These are phyloP conservation scores for Penicillium oxalicum DNA, from an alignment of 2,329 filamentous ascomycete genomes.

Conservation along the genomic window DNA sequence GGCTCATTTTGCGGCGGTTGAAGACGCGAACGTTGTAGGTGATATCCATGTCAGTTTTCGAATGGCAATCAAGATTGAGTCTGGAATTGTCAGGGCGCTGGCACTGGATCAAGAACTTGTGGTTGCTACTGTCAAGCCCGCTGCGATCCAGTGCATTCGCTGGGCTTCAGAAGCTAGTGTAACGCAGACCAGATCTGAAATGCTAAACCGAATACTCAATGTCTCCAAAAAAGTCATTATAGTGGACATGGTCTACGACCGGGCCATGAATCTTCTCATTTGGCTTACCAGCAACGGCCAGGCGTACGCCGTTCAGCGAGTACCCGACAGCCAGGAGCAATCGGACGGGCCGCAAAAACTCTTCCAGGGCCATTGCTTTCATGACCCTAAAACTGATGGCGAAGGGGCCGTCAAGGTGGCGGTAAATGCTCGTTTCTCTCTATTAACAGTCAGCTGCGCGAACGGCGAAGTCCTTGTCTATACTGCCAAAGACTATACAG, in stretches of 20 bases:
- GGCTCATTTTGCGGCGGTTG: constrained; percentile 57
- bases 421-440: constrained; percentile 90
- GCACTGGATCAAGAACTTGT: constrained; percentile 89
- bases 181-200: constrained; percentile 82
- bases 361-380: constrained; percentile 89
- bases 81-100: constrained; percentile 79
- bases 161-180: constrained; percentile 82
- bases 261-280: constrained; percentile 90
- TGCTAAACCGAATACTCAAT: constrained; percentile 82
- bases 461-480: constrained; percentile 84
- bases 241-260: constrained; percentile 82
- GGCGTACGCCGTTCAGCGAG: constrained; percentile 82
- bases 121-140: constrained; percentile 83
- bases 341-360: constrained; percentile 55
- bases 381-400: constrained; percentile 57
- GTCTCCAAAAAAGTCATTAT: constrained; percentile 71
- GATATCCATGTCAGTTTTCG: constrained; percentile 89
- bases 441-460: constrained; percentile 78
- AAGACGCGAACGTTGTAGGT: constrained; percentile 73
- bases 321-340: constrained; percentile 38
- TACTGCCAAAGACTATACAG: constrained; percentile 83
- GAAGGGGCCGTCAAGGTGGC: constrained; percentile 66
- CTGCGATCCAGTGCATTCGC: constrained; percentile 92
- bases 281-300: constrained; percentile 87
- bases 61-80: constrained; percentile 97